Percentiles rank a stretch among this genome's conserved stretches.
Evolutionary conservation across 164 flowering plant species (phyloP).

Genomic region (Annona squamosa): DNA sequence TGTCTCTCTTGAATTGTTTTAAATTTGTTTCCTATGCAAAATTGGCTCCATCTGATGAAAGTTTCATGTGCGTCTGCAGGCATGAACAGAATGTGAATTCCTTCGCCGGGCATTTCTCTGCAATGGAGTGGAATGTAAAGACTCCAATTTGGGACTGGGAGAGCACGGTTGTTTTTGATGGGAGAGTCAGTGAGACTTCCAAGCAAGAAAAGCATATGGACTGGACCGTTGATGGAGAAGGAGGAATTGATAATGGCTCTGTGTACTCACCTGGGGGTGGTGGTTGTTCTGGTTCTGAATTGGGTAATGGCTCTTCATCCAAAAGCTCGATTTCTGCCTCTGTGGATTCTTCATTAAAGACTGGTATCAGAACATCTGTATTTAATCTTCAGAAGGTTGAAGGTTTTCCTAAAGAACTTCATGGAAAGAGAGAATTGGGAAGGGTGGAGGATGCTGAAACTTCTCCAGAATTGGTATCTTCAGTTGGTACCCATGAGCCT

Average conservation of each 20-base stretch:
- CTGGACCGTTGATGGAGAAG: constrained; percentile 46
- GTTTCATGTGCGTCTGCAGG: neutral
- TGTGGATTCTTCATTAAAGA: constrained; percentile 47
- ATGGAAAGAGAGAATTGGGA: constrained; percentile 22
- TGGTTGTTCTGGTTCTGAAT: constrained; percentile 43
- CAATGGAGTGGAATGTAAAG: constrained; percentile 52
- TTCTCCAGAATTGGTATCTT: constrained; percentile 39
- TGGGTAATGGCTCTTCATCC: constrained; percentile 42
- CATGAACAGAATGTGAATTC: constrained; percentile 5
- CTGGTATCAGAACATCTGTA: constrained; percentile 29
- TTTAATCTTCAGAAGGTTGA: constrained; percentile 28
- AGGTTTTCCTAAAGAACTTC: constrained; percentile 21
- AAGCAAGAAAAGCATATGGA: constrained; percentile 30
- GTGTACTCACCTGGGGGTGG: constrained; percentile 40
- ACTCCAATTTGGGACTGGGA: constrained; percentile 58
- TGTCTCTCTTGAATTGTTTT: neutral
- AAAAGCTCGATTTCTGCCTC: constrained; percentile 69
- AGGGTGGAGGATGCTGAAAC: constrained; percentile 24
- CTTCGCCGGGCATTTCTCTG: constrained; percentile 16
- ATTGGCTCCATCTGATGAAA: neutral
- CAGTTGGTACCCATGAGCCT: constrained; percentile 55
- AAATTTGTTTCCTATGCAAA: neutral
- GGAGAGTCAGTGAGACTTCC: constrained; percentile 27
- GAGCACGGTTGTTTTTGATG: constrained; percentile 27
- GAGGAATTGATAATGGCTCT: constrained; percentile 42